These are phyloP conservation scores for Penicillium psychrosexuale DNA, from an alignment of 2,329 filamentous ascomycete genomes.

Conservation along the genomic window DNA sequence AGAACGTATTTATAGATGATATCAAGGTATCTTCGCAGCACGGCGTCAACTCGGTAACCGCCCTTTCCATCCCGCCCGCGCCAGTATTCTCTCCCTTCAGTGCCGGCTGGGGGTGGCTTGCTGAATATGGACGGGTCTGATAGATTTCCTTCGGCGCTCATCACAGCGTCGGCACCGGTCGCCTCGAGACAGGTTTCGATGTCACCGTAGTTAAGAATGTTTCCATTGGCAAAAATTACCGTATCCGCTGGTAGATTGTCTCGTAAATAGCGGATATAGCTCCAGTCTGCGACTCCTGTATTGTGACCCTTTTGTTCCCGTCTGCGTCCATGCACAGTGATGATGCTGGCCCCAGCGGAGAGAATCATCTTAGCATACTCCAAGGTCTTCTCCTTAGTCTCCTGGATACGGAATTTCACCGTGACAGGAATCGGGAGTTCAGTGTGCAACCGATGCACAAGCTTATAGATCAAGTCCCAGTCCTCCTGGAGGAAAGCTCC, in stretches of 20 bases:
- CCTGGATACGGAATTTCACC: conserved; percentile 88
- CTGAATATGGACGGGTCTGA: conserved; percentile 88
- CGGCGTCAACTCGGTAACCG: conserved; percentile 84
- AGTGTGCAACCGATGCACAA: conserved; percentile 79
- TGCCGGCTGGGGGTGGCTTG: conserved; percentile 58
- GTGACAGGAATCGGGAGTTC: conserved; percentile 81
- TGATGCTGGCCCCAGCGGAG: conserved; percentile 81
- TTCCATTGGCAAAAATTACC: conserved; percentile 95
- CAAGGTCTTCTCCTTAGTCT: conserved; percentile 80
- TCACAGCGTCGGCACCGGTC: conserved; percentile 87
- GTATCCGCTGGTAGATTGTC: conserved; percentile 81
- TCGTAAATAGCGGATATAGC: conserved; percentile 74
- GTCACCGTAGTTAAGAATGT: conserved; percentile 78
- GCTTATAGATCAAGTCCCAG: conserved; percentile 72
- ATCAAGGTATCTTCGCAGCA: conserved; percentile 83
- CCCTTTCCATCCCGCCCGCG: conserved; percentile 71
- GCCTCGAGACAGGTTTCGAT: conserved; percentile 71
- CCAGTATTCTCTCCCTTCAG: conserved; percentile 82
- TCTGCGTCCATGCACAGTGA: conserved; percentile 85
- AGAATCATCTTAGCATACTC: conserved; percentile 87
- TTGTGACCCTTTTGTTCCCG: conserved; percentile 95
- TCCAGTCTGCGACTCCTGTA: conserved; percentile 91
- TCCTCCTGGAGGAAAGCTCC: conserved; percentile 95
- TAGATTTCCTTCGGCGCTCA: conserved; percentile 94
- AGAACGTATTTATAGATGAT: conserved; percentile 80